A percentile compares a stretch with the other conserved stretches of the same genome.
phyloP scores from a whole-genome alignment of 2,329 filamentous ascomycete species.

The Phialophora macrospora region DNA sequence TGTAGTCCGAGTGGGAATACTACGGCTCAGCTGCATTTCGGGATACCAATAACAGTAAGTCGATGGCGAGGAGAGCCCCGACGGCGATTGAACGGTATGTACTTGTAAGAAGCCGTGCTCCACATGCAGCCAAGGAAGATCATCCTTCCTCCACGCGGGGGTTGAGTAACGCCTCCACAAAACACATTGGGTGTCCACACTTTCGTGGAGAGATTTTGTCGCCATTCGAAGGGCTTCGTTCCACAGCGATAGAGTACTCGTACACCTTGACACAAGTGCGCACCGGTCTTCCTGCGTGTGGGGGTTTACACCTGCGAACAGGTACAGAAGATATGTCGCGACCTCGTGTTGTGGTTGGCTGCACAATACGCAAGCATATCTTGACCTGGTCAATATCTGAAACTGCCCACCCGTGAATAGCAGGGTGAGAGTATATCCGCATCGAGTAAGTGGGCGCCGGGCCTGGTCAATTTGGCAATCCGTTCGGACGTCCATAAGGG shows the following conservation, averaged over 20 bases:
- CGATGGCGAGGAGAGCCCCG: not conserved
- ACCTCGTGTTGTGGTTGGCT: not conserved
- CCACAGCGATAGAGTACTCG: not conserved
- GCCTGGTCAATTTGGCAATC: not conserved
- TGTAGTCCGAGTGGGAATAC: not conserved
- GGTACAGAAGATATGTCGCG: not conserved
- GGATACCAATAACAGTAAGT: not conserved
- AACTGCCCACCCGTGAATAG: too few relatives aligned
- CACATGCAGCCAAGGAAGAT: conserved; percentile 1
- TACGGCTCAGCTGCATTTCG: conserved; percentile 10
- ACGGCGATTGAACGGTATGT: not conserved
- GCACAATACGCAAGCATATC: not conserved
- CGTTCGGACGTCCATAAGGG: not conserved
- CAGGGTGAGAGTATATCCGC: not conserved
- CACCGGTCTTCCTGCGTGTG: not conserved
- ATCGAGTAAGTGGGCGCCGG: not conserved
- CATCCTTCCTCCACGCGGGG: conserved; percentile 13
- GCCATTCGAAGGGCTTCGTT: not conserved
- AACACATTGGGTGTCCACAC: not conserved
- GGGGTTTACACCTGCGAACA: not conserved
- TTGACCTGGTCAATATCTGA: not conserved
- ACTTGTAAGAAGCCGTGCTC: not conserved
- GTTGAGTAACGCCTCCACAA: not conserved
- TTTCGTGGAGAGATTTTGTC: not conserved
- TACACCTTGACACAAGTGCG: not conserved